A percentile compares a stretch with the other conserved stretches of the same genome.
These are phyloP conservation scores for Eimeria tenella DNA, from an alignment of 169 alveolate species.

Conservation along the genomic window DNA sequence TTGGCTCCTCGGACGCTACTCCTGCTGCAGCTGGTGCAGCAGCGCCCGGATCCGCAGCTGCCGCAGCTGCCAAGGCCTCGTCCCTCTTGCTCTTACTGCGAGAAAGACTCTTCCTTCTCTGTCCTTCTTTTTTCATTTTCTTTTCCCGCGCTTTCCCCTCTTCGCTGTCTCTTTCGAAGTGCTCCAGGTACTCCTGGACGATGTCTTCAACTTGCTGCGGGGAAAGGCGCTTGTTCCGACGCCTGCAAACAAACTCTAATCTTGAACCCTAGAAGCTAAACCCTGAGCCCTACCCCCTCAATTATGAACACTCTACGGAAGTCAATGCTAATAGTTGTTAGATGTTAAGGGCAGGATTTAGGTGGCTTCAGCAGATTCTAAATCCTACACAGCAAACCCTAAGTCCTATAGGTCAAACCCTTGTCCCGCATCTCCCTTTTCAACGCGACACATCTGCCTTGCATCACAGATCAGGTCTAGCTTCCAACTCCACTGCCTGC, in stretches of 20 bases:
- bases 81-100: neutral
- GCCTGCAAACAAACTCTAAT: constrained; percentile 22
- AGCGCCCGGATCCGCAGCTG: neutral
- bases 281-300: neutral
- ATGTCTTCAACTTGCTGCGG: constrained; percentile 73
- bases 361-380: no score
- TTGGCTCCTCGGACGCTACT: neutral
- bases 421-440: neutral
- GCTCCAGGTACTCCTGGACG: constrained; percentile 75
- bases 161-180: constrained; percentile 67
- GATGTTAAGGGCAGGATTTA: no score
- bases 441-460: no score
- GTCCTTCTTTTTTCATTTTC: neutral
- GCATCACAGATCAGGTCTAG: no score
- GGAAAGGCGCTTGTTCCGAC: constrained; percentile 60
- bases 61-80: neutral
- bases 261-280: constrained; percentile 10
- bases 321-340: no score
- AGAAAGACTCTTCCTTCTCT: constrained; percentile 1
- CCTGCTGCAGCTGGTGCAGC: constrained; percentile 1
- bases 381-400: neutral
- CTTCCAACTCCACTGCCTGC: neutral
- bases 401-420: constrained; percentile 7
- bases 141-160: constrained; percentile 35
- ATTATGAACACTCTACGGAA: no score